A percentile compares a stretch with the other conserved stretches of the same genome.
Evolutionary conservation across 345 rosid genomes (phyloP).

Genomic region (Ceriops tagal): DNA sequence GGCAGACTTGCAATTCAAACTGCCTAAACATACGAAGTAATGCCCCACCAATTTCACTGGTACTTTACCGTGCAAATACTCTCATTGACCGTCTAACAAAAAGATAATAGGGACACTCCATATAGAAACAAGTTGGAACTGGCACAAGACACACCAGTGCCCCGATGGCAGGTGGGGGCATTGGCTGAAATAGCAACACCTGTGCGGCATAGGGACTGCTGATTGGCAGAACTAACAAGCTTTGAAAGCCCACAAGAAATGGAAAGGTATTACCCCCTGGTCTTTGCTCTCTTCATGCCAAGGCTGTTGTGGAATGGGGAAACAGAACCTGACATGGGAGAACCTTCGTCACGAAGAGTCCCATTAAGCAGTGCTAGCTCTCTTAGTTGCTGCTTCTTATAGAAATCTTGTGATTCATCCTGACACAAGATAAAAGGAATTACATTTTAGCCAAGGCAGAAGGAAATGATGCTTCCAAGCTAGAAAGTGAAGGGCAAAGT

Average conservation of each 20-base stretch:
- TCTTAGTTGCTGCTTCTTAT: conserved; percentile 93
- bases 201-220: conserved; percentile 23
- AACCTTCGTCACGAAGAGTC: conserved; percentile 83
- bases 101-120: conserved; percentile 34
- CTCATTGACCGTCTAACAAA: conserved; percentile 16
- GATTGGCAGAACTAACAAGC: conserved; percentile 26
- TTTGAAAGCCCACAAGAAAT: conserved; percentile 23
- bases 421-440: conserved; percentile 12
- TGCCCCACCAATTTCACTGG: conserved; percentile 9
- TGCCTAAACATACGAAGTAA: conserved; percentile 11
- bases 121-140: conserved; percentile 38
- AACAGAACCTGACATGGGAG: conserved; percentile 88
- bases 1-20: conserved; percentile 21
- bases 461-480: neutral
- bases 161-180: conserved; percentile 43
- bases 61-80: conserved; percentile 14
- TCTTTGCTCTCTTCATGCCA: conserved; percentile 96
- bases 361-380: conserved; percentile 97
- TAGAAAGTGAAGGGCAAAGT: neutral
- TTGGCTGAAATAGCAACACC: conserved; percentile 31
- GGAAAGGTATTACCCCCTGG: conserved; percentile 51
- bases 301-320: conserved; percentile 88
- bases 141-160: conserved; percentile 40
- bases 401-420: conserved; percentile 95
- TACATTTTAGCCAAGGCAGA: neutral